Percentiles rank a stretch among this genome's conserved stretches.
These are phyloP conservation scores for Limtongia smithiae DNA, from an alignment of 805 yeast species.

Conservation along the genomic window DNA sequence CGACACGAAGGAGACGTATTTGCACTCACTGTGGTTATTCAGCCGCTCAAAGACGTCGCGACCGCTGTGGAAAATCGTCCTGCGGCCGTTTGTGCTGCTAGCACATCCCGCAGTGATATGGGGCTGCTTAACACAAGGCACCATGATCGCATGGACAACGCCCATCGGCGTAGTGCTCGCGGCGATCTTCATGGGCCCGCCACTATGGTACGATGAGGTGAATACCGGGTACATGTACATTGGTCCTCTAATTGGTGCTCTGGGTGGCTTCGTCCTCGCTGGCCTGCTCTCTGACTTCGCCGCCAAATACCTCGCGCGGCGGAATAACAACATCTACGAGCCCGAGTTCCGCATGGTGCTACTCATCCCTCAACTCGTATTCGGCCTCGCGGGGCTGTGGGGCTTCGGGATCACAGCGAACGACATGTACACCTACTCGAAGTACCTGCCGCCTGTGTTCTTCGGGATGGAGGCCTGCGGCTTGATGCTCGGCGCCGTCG, in stretches of 20 bases:
- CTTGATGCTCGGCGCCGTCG: conserved; percentile 28
- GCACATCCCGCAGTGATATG: conserved; percentile 25
- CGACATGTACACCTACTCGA: conserved; percentile 12
- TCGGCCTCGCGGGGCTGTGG: conserved; percentile 24
- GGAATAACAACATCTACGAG: conserved; percentile 26
- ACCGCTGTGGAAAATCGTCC: conserved; percentile 23
- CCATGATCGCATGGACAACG: conserved; percentile 29
- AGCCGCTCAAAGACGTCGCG: conserved; percentile 20
- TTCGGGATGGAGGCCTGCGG: conserved; percentile 28
- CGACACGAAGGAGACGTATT: conserved; percentile 13
- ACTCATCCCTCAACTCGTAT: conserved; percentile 21
- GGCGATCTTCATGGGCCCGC: conserved; percentile 27
- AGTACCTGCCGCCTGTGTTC: conserved; percentile 24
- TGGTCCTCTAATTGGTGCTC: conserved; percentile 23
- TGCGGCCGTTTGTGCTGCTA: conserved; percentile 24
- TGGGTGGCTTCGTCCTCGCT: conserved; percentile 24
- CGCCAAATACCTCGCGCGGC: conserved; percentile 15
- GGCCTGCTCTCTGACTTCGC: conserved; percentile 18
- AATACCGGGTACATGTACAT: conserved; percentile 25
- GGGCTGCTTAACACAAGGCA: conserved; percentile 26
- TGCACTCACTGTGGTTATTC: conserved; percentile 17
- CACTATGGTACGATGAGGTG: conserved; percentile 23
- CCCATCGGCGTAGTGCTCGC: conserved; percentile 28
- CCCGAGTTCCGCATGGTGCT: conserved; percentile 26
- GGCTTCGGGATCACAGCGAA: conserved; percentile 25